Evolutionary conservation across 2,329 filamentous ascomycete species (phyloP).

Genomic region (Alternaria sp.): DNA sequence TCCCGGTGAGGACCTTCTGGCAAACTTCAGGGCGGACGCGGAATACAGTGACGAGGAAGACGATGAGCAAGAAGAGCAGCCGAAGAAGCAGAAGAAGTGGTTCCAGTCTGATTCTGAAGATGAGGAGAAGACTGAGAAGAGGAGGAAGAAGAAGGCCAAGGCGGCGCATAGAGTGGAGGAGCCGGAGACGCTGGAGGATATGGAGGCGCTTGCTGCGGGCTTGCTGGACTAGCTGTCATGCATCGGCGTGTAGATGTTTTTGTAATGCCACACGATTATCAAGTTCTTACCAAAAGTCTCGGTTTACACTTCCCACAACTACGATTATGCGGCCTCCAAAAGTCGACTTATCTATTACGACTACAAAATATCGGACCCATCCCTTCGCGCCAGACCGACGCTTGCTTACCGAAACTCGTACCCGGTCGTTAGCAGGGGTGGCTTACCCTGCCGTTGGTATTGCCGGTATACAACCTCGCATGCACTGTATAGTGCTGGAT

Average conservation of each 20-base stretch:
- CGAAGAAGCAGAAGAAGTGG: conserved; percentile 78
- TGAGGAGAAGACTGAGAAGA: conserved; percentile 50
- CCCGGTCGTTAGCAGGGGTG: not conserved
- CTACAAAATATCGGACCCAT: not conserved
- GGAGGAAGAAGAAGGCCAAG: conserved; percentile 55
- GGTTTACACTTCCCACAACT: not conserved
- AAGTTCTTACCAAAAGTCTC: not conserved
- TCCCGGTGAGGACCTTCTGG: conserved; percentile 48
- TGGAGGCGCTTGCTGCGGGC: conserved; percentile 77
- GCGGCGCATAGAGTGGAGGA: conserved; percentile 68
- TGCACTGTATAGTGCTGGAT: not conserved
- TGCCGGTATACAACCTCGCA: not conserved
- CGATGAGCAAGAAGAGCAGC: conserved; percentile 52
- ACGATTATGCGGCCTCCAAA: not conserved
- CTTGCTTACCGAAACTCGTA: not conserved
- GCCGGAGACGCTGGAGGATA: conserved; percentile 79
- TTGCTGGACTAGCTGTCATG: conserved; percentile 58
- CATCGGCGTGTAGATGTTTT: not conserved
- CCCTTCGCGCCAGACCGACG: not conserved
- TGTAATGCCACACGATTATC: not conserved
- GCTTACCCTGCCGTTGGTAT: conserved; percentile 8
- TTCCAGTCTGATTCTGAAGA: conserved; percentile 71
- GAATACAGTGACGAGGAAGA: conserved; percentile 49
- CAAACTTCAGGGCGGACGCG: conserved; percentile 52
- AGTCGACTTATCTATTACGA: not conserved